Base-by-base conservation (phyloP, 139 green algal species). In the Micractinium conductrix region DNA sequence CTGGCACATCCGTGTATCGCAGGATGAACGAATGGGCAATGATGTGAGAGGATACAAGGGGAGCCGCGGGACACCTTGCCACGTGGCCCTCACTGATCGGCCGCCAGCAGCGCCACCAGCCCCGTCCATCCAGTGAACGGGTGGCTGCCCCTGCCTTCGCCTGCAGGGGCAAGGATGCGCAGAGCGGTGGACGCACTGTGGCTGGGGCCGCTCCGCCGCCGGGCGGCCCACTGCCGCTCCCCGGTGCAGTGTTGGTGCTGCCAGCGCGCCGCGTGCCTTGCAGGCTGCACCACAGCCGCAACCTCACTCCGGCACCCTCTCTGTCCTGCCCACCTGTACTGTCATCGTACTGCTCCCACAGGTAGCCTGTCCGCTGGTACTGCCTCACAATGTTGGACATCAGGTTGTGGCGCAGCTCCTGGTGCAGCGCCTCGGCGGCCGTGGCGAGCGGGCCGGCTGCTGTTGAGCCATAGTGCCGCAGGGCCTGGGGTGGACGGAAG, bases 111-210 rank as follows among this genome's bases (percentile, higher is more conserved):
- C 2, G 94, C 90, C 0, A 99, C 26, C 44, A 99, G 86, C 24
- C 95, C 93, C 42, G 96, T 98, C 96, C 96, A 99, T 2, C 96
- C 96, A 14, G 95, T 99, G 88, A 99, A 99, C 1, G 96, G 96
- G 80, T 98, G 96, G 26, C 88, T 94, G 53, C 96, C 95, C 78
- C 91, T 94, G 0, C 96, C 96, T 9, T 82, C 37, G 0, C 95
- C 96, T 81, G 75, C 75, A 81, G 58, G 58, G 58, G 58, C 19
- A 67, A 28, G 5, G 22, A 30, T 33, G 22, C 5, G 58, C 16
- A 19, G 21, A 28, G 58, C 5, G 19, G 58, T 9, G 19, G 19
- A 67, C 5, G n/a, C n/a, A 43, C 30, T 19, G 7, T 1, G n/a
- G 30, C 12, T 33, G 24, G 12, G 5, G 63, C 63, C 9, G 30